Evolutionary conservation across 177 flowering plant genomes (phyloP).

Genomic region (Vitis hybrid): DNA sequence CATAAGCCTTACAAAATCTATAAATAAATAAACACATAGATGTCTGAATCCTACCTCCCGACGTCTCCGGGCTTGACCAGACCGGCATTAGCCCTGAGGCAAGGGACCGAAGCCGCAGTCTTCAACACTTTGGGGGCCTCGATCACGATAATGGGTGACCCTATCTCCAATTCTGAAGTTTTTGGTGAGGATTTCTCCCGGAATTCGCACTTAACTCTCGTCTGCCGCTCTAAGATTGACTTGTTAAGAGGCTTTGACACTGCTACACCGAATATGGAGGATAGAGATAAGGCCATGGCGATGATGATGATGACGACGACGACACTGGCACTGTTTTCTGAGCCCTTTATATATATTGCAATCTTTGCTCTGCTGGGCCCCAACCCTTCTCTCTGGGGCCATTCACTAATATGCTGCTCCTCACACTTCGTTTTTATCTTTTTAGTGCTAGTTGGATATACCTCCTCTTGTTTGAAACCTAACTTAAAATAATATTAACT

Average conservation of each 20-base stretch:
- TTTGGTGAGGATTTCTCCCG: slow-evolving; percentile 7
- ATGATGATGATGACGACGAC: neutral
- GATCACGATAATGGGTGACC: slow-evolving; percentile 43
- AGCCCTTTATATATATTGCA: no score
- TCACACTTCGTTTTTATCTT: neutral
- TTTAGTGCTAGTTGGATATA: no score
- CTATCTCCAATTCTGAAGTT: slow-evolving; percentile 30
- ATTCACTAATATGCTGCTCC: neutral
- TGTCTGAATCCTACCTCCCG: slow-evolving; percentile 37
- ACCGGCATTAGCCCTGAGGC: slow-evolving; percentile 49
- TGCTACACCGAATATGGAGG: neutral
- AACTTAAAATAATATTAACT: no score
- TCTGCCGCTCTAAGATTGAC: neutral
- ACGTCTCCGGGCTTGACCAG: slow-evolving; percentile 65
- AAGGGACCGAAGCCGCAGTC: slow-evolving; percentile 57
- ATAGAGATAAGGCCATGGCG: neutral
- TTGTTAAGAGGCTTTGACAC: neutral
- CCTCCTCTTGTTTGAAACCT: no score
- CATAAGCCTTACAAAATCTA: no score
- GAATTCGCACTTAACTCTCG: slow-evolving; percentile 10
- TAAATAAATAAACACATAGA: no score
- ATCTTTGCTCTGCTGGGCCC: no score
- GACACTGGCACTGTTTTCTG: no score
- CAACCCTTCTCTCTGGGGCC: neutral
- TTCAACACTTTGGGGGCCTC: slow-evolving; percentile 56